Conservation (phyloP, 257 asterid genomes). For the Paulownia fortunei region DNA sequence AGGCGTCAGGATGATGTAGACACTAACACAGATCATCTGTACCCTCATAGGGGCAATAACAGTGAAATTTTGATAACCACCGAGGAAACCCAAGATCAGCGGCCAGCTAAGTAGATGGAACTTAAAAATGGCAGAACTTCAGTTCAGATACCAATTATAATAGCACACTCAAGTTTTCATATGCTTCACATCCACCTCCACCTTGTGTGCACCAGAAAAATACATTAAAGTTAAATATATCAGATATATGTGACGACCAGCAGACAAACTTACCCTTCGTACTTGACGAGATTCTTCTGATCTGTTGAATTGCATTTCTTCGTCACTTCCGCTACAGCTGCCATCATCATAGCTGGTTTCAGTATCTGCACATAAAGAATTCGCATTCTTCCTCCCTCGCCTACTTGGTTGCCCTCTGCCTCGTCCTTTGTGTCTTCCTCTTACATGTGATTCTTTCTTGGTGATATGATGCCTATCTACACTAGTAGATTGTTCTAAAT, state of each 20-base stretch:
- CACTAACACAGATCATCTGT: too few species aligned
- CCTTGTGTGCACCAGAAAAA: not conserved
- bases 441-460: slow-evolving; percentile 36
- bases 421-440: slow-evolving; percentile 43
- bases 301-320: slow-evolving; percentile 39
- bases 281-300: slow-evolving; percentile 51
- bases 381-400: slow-evolving; percentile 48
- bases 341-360: slow-evolving; percentile 43
- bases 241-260: not conserved
- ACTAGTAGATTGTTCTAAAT: slow-evolving; percentile 29
- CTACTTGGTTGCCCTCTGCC: slow-evolving; percentile 39
- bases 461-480: slow-evolving; percentile 26
- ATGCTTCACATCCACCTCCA: not conserved
- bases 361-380: slow-evolving; percentile 35
- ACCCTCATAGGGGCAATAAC: too few species aligned
- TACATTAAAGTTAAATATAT: not conserved
- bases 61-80: too few species aligned
- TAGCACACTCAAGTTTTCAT: not conserved
- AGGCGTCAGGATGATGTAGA: too few species aligned
- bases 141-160: too few species aligned
- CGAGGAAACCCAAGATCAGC: too few species aligned
- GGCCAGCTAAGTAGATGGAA: too few species aligned
- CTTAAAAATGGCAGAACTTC: not conserved
- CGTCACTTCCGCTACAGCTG: slow-evolving; percentile 40
- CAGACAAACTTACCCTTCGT: slow-evolving; percentile 65